Evolutionary conservation across 768 basidiomycete species (phyloP).

Genomic region (Boletus barrowsii): DNA sequence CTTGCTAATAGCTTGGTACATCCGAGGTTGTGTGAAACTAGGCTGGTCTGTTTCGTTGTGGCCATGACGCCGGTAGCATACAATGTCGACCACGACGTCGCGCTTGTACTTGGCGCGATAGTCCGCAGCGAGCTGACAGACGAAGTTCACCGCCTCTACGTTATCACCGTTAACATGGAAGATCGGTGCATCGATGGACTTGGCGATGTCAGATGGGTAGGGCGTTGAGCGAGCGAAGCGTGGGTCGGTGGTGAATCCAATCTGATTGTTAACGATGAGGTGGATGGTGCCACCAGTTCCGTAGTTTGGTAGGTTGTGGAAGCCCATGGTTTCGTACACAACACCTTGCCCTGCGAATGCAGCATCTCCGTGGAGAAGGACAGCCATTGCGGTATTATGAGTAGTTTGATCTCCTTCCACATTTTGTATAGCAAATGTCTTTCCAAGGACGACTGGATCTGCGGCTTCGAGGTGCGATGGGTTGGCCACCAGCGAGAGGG

Average conservation of each 20-base stretch:
- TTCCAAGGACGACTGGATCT: slow-evolving; percentile 97
- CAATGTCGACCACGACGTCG: slow-evolving; percentile 97
- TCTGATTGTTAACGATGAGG: slow-evolving; percentile 98
- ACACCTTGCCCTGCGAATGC: slow-evolving; percentile 98
- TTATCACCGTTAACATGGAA: slow-evolving; percentile 99
- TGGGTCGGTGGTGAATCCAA: slow-evolving; percentile 98
- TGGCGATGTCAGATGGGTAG: slow-evolving; percentile 97
- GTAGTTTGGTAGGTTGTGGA: slow-evolving; percentile 92
- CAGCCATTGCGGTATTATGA: slow-evolving; percentile 88
- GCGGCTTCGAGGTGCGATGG: slow-evolving; percentile 97
- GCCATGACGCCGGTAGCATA: slow-evolving; percentile 98
- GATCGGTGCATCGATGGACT: slow-evolving; percentile 96
- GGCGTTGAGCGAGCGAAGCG: slow-evolving; percentile 97
- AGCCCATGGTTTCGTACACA: slow-evolving; percentile 99
- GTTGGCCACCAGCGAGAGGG: slow-evolving; percentile 96
- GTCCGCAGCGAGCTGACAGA: slow-evolving; percentile 96
- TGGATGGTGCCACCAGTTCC: slow-evolving; percentile 98
- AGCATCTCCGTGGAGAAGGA: slow-evolving; percentile 95
- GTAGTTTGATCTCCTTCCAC: slow-evolving; percentile 82
- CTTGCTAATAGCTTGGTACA: slow-evolving; percentile 96
- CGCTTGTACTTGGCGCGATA: slow-evolving; percentile 98
- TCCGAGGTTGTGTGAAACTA: slow-evolving; percentile 95
- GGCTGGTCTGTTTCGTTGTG: slow-evolving; percentile 99
- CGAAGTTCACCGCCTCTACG: slow-evolving; percentile 96
- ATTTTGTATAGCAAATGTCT: slow-evolving; percentile 96